phyloP scores from a whole-genome alignment of 139 green algal genomes.

The Chlorella vulgaris region DNA sequence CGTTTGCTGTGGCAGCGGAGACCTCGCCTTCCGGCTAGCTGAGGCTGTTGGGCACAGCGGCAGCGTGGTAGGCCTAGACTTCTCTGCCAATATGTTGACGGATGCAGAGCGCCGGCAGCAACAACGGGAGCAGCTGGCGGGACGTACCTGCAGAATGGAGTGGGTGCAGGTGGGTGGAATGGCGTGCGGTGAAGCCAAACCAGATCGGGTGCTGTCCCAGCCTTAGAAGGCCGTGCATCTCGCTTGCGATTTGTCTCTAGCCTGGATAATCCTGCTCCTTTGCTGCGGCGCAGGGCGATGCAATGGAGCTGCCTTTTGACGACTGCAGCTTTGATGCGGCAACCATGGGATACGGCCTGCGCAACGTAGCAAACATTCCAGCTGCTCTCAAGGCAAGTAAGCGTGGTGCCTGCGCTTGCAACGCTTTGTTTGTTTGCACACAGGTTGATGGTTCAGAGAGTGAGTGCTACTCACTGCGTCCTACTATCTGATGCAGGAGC shows the following conservation, averaged over 20 bases:
- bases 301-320: conserved; percentile 86
- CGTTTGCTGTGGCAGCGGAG: conserved; percentile 94
- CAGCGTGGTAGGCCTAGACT: conserved; percentile 92
- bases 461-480: no score
- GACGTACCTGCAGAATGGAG: not conserved
- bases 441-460: no score
- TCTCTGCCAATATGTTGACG: conserved; percentile 86
- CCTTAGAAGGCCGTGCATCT: no score
- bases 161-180: conserved; percentile 65
- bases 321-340: conserved; percentile 83
- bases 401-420: not conserved
- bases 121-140: not conserved
- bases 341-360: conserved; percentile 97
- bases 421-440: no score
- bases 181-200: no score
- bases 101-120: conserved; percentile 60
- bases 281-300: conserved; percentile 93
- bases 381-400: conserved; percentile 31
- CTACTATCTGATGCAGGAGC: conserved; percentile 64
- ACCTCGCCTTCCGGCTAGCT: conserved; percentile 87
- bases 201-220: no score
- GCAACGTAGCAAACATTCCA: conserved; percentile 85
- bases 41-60: conserved; percentile 78
- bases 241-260: no score
- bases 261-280: not conserved